These are phyloP conservation scores for Oryza longistaminata DNA, from an alignment of 176 grass and related monocot species.

Conservation along the genomic window DNA sequence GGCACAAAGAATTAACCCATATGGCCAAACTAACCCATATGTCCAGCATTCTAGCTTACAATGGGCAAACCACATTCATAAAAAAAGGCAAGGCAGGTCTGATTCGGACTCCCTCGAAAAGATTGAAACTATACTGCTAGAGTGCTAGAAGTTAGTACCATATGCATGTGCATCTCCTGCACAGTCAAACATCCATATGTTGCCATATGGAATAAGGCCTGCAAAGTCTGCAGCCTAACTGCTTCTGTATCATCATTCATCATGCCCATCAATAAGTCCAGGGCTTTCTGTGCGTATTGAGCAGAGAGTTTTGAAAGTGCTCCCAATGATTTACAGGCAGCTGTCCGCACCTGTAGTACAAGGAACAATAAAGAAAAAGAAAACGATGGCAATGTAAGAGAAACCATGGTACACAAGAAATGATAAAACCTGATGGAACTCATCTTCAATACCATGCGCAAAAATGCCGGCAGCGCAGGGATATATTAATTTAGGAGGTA, in stretches of 20 bases:
- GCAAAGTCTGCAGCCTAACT: slow-evolving; percentile 71
- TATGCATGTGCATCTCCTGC: slow-evolving; percentile 82
- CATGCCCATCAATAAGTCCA: slow-evolving; percentile 90
- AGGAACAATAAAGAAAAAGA: slow-evolving; percentile 41
- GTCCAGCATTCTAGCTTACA: slow-evolving; percentile 12
- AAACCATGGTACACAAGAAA: slow-evolving; percentile 31
- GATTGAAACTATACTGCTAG: slow-evolving; percentile 4
- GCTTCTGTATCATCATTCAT: slow-evolving; percentile 84
- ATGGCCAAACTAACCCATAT: not conserved
- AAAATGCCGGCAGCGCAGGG: slow-evolving; percentile 72
- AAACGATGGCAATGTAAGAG: not conserved
- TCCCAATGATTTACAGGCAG: slow-evolving; percentile 73
- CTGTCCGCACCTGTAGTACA: slow-evolving; percentile 60
- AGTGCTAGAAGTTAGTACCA: slow-evolving; percentile 57
- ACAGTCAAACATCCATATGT: slow-evolving; percentile 63
- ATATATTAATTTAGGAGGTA: slow-evolving; percentile 50
- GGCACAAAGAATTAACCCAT: not conserved
- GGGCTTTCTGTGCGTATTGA: slow-evolving; percentile 65
- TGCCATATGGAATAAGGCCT: slow-evolving; percentile 68
- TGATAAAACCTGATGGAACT: slow-evolving; percentile 66
- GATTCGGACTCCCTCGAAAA: no score
- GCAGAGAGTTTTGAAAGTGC: slow-evolving; percentile 57
- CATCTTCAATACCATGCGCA: slow-evolving; percentile 87
- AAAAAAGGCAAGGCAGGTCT: not conserved
- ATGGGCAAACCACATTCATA: not conserved